Base-by-base conservation (phyloP, 2,329 filamentous ascomycete species). In the Sporothrix schenckii region DNA sequence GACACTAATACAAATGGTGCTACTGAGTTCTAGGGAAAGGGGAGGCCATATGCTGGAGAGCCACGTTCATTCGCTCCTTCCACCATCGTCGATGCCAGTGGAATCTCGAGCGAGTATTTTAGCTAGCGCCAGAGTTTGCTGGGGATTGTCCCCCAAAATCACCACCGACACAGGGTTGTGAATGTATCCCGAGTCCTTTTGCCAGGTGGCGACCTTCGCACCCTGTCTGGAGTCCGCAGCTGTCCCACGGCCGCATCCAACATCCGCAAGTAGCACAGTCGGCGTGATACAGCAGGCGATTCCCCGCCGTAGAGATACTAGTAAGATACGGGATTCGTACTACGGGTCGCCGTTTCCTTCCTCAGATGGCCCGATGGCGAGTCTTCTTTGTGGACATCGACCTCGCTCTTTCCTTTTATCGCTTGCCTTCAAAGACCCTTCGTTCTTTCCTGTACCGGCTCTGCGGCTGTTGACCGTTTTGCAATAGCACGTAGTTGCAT, bases 71-170 rank as follows among this genome's bases (percentile, higher is more conserved):
- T 41, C 34, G 56, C 56, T 47, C 39, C 58, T 63, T 47, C 11
- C 52, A 24, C 30, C n/a, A 30, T 54, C n/a, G 66, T 49, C 41
- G 50, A 14, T 56, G 30, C 49, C 49, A 58, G 49, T 39, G 56
- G 52, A 68, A 68, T 53, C 50, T 41, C 66, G 49, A 68, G 66
- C 66, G 66, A 68, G 52, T 39, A 47, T n/a, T 68, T 68, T 58
- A 68, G 66, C 66, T n/a, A 21, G 14, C 41, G 21, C 41, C 39
- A n/a, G 14, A 16, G 11, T 14, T 14, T 44, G 41, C 41, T 44
- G 41, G 7, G 3, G 41, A 14, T 16, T 44, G 11, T 44, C 10
- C 10, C 41, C 11, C 14, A 13, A 44, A 44, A 3, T 44, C 56
- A 19, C 41, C 56, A 60, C 34, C 34, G 56, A 44, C 56, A 44